Conservation (phyloP, 768 basidiomycete genomes). For the Auricularia heimuer region DNA sequence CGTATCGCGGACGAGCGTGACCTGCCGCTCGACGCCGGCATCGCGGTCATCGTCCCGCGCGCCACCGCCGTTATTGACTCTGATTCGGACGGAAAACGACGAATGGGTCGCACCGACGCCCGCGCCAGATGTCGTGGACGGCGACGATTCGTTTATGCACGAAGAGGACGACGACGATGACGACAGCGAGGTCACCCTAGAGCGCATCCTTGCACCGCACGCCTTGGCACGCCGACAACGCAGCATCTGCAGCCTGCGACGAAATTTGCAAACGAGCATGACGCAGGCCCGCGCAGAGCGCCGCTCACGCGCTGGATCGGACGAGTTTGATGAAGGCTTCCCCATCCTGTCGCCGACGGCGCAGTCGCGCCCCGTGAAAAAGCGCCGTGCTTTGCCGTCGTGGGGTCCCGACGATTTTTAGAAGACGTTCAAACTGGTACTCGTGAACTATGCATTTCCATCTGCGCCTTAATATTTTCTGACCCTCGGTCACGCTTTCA, state of each 20-base stretch:
- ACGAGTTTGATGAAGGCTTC: not conserved
- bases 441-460: not conserved
- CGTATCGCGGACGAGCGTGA: slow-evolving; percentile 45
- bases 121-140: not conserved
- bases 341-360: not conserved
- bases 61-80: not conserved
- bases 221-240: not conserved
- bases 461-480: too few relatives aligned
- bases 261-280: not conserved
- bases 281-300: not conserved
- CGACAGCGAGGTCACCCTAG: not conserved
- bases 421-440: too few relatives aligned
- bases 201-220: not conserved
- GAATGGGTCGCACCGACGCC: not conserved
- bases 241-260: slow-evolving; percentile 1
- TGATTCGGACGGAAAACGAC: not conserved
- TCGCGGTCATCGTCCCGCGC: slow-evolving; percentile 44
- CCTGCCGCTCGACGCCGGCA: slow-evolving; percentile 61
- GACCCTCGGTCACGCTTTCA: too few relatives aligned
- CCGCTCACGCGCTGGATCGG: not conserved
- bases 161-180: not conserved
- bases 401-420: not conserved
- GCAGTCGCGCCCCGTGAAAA: not conserved
- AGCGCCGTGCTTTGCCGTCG: not conserved
- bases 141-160: not conserved